Conservation (phyloP, 129 eudicot genomes). For the Chrysanthemum lavandulifolium region DNA sequence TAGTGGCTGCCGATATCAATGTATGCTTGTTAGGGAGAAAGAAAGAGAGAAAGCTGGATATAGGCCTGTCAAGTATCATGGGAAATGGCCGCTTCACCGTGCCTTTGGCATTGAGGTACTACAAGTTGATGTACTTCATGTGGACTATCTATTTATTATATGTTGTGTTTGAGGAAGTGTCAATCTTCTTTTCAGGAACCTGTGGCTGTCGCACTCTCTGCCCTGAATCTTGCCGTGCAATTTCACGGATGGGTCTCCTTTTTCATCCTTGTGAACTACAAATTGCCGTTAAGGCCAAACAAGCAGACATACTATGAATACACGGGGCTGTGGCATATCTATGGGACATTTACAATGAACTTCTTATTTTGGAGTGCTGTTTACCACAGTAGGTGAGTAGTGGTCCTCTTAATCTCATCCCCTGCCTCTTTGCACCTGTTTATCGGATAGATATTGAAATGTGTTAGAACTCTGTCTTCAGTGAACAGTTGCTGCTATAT, state of each 20-base stretch:
- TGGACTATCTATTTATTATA: constrained; percentile 10
- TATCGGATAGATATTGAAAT: constrained; percentile 1
- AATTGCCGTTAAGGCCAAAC: constrained; percentile 65
- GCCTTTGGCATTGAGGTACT: constrained; percentile 87
- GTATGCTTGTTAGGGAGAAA: constrained; percentile 91
- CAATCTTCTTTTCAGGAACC: constrained; percentile 69
- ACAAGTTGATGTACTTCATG: constrained; percentile 44
- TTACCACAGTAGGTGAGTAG: constrained; percentile 83
- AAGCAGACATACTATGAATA: constrained; percentile 72
- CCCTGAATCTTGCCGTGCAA: constrained; percentile 85
- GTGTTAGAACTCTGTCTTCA: neutral
- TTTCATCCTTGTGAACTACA: constrained; percentile 88
- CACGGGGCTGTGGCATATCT: constrained; percentile 88
- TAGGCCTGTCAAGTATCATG: constrained; percentile 86
- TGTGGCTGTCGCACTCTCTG: constrained; percentile 83
- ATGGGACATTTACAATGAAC: constrained; percentile 83
- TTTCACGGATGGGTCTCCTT: constrained; percentile 99
- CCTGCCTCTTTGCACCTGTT: neutral
- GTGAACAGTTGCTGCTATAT: no score
- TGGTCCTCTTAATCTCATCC: neutral
- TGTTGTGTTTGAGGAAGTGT: constrained; percentile 5
- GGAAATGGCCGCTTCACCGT: constrained; percentile 92
- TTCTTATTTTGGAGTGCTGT: constrained; percentile 91
- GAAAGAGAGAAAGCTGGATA: constrained; percentile 68
- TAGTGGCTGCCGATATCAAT: constrained; percentile 84